These are phyloP conservation scores for Gracilaria vermiculophylla DNA, from an alignment of 23 red algal species.

Conservation along the genomic window DNA sequence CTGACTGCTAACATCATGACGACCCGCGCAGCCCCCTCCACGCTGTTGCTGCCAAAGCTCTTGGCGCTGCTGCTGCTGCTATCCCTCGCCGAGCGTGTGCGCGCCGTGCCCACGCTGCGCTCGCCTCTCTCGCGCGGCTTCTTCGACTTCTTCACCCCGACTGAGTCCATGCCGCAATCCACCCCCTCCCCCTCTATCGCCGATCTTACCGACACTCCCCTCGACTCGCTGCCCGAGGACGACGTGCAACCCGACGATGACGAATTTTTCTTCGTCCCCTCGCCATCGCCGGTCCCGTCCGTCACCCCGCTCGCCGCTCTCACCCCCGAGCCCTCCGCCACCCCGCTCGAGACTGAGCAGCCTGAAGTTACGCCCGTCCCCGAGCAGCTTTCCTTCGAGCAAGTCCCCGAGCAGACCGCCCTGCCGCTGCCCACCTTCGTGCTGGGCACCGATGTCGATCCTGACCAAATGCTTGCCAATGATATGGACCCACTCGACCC, in stretches of 20 bases:
- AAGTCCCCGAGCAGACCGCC: neutral
- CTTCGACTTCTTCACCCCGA: conserved; percentile 8
- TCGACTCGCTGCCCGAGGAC: neutral
- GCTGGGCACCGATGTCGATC: neutral
- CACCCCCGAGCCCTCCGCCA: neutral
- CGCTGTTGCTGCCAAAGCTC: too few species aligned
- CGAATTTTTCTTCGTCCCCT: too few species aligned
- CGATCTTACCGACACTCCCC: neutral
- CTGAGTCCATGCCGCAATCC: neutral
- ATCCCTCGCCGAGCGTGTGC: neutral
- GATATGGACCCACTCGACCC: neutral
- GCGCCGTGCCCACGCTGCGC: neutral
- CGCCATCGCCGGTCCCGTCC: neutral
- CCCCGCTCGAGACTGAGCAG: neutral
- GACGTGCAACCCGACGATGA: too few species aligned
- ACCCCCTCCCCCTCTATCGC: neutral
- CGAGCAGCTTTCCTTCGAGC: neutral
- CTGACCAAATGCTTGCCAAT: neutral
- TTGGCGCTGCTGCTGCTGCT: neutral
- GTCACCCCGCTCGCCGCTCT: neutral
- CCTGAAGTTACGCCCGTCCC: neutral
- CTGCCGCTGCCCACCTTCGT: neutral
- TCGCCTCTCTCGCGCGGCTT: neutral
- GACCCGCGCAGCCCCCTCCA: too few species aligned
- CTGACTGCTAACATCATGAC: too few species aligned